A percentile compares a stretch with the other conserved stretches of the same genome.
Conservation (phyloP, 768 basidiomycete species). For the Xerocomus spinulosus region DNA sequence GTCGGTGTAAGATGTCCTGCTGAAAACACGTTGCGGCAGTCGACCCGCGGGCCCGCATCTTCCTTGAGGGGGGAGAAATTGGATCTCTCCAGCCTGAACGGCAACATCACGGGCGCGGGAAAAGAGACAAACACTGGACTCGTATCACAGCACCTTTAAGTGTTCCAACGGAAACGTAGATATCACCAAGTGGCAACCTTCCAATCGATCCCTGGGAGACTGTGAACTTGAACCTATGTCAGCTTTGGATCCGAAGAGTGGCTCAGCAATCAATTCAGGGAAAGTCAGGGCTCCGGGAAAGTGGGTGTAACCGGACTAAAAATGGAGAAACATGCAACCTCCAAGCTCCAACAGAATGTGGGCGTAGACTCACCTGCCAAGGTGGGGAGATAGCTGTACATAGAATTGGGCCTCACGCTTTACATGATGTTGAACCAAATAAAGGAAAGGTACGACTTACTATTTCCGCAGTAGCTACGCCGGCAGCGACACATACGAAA, state of each 20-base stretch:
- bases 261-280: not conserved
- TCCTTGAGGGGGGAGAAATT: constrained; percentile 19
- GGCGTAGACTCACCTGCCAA: constrained; percentile 6
- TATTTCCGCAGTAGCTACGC: not conserved
- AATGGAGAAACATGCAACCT: not conserved
- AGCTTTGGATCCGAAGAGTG: not conserved
- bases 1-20: not conserved
- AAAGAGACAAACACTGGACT: constrained; percentile 3
- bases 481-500: not conserved
- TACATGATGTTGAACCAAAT: constrained; percentile 8
- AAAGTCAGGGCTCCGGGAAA: not conserved
- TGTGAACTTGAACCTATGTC: not conserved
- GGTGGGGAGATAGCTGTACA: too few species aligned
- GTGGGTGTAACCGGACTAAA: not conserved
- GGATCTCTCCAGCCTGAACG: constrained; percentile 6
- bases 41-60: constrained; percentile 9
- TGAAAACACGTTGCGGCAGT: constrained; percentile 21
- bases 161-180: not conserved
- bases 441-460: not conserved
- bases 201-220: not conserved
- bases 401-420: constrained; percentile 11
- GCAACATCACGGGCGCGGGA: constrained; percentile 12
- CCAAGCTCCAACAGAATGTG: not conserved
- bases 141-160: constrained; percentile 4
- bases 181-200: not conserved